Base-by-base conservation (phyloP, 129 eudicot species). In the Oenanthe sinensis region DNA sequence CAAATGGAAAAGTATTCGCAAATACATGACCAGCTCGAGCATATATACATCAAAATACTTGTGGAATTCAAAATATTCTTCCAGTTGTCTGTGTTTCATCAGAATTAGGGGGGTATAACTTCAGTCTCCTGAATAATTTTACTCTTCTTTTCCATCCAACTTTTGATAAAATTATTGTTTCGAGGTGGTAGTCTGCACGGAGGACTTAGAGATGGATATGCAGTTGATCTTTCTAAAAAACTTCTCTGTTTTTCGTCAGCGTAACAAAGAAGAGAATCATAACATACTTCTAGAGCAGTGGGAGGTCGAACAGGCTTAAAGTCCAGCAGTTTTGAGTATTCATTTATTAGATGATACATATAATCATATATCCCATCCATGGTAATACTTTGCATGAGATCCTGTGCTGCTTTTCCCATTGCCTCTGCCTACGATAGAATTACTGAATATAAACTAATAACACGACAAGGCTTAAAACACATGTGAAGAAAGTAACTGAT, bases 291-390 rank as follows among this genome's bases (percentile, higher is more conserved):
- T n/a, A 77, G 60, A 15, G 97, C 88, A 79, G 88, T 85, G 30
- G 81, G 16, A 52, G 98, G 95, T 45, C 81, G 85, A 30, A 78
- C 80, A 0, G 97, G 98, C 81, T 75, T 81, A 79, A 91, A 93
- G 50, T 84, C 85, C 60, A 81, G 92, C 73, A 91, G 82, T 85
- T 87, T 91, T 12, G 98, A 78, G 62, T 93, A 93, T 67, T 91
- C 89, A 0, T 76, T 78, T 40, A 91, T 40, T 20, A 93, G 84
- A 82, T 93, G 98, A 75, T 60, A 90, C 96, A 93, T 93, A 85
- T 93, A 90, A 75, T 93, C 98, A 13, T 93, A 93, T 50, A 93
- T 78, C 52, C 89, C 84, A 67, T 89, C 91, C 87, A 91, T 91
- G 79, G 60, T 90, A 78, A 93, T 55, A 71, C 87, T 86, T 60